A percentile compares a stretch with the other conserved stretches of the same genome.
Conservation (phyloP, 129 eudicot species). For the Lactuca sativa region DNA sequence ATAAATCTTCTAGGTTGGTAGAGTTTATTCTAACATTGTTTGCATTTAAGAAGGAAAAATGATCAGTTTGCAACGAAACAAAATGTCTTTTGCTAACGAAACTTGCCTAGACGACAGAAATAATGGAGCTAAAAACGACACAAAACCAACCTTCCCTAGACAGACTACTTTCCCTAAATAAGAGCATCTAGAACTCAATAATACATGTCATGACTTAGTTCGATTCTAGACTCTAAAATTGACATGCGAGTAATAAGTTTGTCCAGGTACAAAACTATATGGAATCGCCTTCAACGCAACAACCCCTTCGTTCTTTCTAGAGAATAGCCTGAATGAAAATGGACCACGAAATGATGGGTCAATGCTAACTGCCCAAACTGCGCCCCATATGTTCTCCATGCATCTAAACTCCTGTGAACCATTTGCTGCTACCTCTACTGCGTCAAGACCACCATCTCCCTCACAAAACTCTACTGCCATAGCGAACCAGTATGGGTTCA, state of each 20-base stretch:
- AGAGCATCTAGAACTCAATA: constrained; percentile 2
- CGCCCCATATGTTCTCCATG: constrained; percentile 60
- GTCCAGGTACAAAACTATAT: constrained; percentile 37
- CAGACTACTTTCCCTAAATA: neutral
- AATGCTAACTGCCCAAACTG: constrained; percentile 47
- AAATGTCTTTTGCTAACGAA: no score
- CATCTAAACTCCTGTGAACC: constrained; percentile 25
- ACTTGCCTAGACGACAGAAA: neutral
- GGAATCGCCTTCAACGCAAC: constrained; percentile 47
- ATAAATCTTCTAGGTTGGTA: neutral
- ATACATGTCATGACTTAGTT: constrained; percentile 17
- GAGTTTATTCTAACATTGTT: neutral
- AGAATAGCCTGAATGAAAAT: constrained; percentile 38
- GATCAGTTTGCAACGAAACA: neutral
- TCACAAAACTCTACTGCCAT: constrained; percentile 40
- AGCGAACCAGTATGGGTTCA: constrained; percentile 52
- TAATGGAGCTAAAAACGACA: neutral
- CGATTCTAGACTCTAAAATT: constrained; percentile 39
- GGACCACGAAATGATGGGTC: constrained; percentile 37
- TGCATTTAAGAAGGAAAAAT: neutral
- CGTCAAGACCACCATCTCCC: constrained; percentile 43
- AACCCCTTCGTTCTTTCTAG: constrained; percentile 18
- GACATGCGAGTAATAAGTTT: constrained; percentile 40
- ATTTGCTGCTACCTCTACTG: constrained; percentile 36
- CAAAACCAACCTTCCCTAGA: neutral